Evolutionary conservation across 345 rosid genomes (phyloP).

Genomic region (Erucastrum elatum): DNA sequence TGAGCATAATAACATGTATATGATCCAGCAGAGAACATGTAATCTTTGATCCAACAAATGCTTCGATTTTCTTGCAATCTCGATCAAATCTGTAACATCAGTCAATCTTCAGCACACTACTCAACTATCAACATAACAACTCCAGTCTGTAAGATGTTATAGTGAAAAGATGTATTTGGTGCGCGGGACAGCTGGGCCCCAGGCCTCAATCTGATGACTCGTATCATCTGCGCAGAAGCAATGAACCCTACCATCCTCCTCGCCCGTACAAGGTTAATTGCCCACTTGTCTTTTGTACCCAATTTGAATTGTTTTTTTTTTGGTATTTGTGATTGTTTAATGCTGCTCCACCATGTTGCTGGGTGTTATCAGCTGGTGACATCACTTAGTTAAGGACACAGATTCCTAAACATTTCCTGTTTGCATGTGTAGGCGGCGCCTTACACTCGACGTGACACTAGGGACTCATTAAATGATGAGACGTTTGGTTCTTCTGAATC

Average conservation of each 20-base stretch:
- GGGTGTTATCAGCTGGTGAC: conserved; percentile 19
- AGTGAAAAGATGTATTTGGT: too few species aligned
- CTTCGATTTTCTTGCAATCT: conserved; percentile 99
- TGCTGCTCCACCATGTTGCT: conserved; percentile 22
- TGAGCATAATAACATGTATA: neutral
- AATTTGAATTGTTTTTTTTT: neutral
- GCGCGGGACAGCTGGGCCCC: conserved; percentile 61
- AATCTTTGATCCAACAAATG: conserved; percentile 87
- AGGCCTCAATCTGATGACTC: conserved; percentile 68
- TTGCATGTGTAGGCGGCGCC: conserved; percentile 68
- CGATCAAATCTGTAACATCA: conserved; percentile 69
- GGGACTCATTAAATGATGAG: conserved; percentile 81
- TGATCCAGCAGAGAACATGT: neutral
- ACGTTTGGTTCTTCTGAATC: conserved; percentile 88
- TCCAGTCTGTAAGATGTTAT: too few species aligned
- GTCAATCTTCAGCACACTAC: too few species aligned
- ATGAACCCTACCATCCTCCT: conserved; percentile 94
- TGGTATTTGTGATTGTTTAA: conserved; percentile 6
- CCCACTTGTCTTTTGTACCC: conserved; percentile 23
- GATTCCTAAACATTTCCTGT: conserved; percentile 25
- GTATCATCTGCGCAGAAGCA: conserved; percentile 59
- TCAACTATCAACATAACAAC: too few species aligned
- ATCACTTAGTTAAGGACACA: conserved; percentile 10
- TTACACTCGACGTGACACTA: conserved; percentile 60
- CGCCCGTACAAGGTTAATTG: conserved; percentile 83